Conservation (phyloP, 495 filamentous ascomycete species). For the Penicillium arizonense region DNA sequence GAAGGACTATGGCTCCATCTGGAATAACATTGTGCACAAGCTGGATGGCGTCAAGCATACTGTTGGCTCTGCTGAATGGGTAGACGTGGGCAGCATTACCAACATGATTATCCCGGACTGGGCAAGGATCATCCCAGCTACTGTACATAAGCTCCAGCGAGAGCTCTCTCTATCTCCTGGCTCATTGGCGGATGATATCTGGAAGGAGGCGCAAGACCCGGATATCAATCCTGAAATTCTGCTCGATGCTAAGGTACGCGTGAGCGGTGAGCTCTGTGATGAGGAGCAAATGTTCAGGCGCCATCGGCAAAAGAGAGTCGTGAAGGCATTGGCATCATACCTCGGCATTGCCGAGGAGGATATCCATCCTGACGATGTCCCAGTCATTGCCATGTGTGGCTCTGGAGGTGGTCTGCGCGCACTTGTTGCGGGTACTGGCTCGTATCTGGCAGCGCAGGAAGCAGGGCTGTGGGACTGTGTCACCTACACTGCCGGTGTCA, state of each 20-base stretch:
- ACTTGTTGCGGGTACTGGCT: constrained; percentile 84
- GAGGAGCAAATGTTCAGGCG: constrained; percentile 74
- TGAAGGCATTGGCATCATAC: constrained; percentile 74
- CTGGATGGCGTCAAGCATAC: constrained; percentile 51
- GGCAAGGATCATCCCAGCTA: constrained; percentile 72
- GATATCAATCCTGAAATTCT: constrained; percentile 81
- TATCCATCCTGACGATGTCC: constrained; percentile 89
- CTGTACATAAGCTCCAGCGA: constrained; percentile 77
- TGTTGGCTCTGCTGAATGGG: constrained; percentile 59
- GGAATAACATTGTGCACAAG: constrained; percentile 57
- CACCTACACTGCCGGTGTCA: constrained; percentile 93
- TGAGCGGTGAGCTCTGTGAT: constrained; percentile 77
- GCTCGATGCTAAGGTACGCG: constrained; percentile 73
- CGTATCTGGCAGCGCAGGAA: constrained; percentile 75
- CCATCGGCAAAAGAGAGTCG: constrained; percentile 62
- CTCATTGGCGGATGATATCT: constrained; percentile 87
- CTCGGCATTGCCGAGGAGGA: constrained; percentile 72
- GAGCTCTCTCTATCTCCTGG: constrained; percentile 85
- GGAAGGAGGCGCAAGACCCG: constrained; percentile 84
- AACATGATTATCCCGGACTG: constrained; percentile 77
- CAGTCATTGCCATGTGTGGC: constrained; percentile 87
- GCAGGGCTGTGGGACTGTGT: constrained; percentile 88
- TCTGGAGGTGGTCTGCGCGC: constrained; percentile 90
- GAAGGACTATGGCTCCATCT: constrained; percentile 42
- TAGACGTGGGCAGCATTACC: constrained; percentile 61